Conservation (phyloP, 2,329 filamentous ascomycete species). For the Talaromyces islandicus region DNA sequence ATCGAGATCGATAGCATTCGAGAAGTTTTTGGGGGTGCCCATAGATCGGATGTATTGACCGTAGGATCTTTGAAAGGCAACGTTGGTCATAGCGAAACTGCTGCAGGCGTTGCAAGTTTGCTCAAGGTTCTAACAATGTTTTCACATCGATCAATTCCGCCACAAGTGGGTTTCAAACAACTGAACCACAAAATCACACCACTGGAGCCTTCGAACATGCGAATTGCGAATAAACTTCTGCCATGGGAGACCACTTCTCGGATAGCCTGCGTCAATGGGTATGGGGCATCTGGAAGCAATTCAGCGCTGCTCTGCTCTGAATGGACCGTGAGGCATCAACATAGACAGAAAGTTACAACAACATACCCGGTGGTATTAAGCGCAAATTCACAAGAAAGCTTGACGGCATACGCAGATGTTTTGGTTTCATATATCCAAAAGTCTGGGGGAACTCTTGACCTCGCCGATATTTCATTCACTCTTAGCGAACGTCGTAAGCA, state of each 20-base stretch:
- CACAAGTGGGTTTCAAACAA: constrained; percentile 15
- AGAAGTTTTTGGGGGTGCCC: not conserved
- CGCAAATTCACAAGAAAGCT: not conserved
- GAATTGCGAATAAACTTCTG: not conserved
- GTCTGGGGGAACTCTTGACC: not conserved
- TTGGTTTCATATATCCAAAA: not conserved
- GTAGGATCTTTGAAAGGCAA: constrained; percentile 27
- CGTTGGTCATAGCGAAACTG: constrained; percentile 28
- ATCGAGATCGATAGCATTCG: constrained; percentile 8
- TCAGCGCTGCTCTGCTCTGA: constrained; percentile 21
- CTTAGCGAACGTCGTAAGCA: not conserved
- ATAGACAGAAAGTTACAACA: not conserved
- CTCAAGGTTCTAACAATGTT: constrained; percentile 20
- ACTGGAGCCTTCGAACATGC: not conserved
- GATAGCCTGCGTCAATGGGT: constrained; percentile 20
- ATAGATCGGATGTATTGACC: constrained; percentile 1
- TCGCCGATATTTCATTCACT: not conserved
- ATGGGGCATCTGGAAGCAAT: constrained; percentile 23
- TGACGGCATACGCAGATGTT: not conserved
- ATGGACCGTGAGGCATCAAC: not conserved
- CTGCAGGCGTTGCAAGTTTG: constrained; percentile 19
- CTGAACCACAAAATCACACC: not conserved
- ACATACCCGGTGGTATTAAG: not conserved
- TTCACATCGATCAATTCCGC: constrained; percentile 15
- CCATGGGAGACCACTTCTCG: constrained; percentile 6